These are phyloP conservation scores for bread wheat (Triticum aestivum) DNA, from an alignment of 176 grass and related monocot species.

Conservation along the genomic window DNA sequence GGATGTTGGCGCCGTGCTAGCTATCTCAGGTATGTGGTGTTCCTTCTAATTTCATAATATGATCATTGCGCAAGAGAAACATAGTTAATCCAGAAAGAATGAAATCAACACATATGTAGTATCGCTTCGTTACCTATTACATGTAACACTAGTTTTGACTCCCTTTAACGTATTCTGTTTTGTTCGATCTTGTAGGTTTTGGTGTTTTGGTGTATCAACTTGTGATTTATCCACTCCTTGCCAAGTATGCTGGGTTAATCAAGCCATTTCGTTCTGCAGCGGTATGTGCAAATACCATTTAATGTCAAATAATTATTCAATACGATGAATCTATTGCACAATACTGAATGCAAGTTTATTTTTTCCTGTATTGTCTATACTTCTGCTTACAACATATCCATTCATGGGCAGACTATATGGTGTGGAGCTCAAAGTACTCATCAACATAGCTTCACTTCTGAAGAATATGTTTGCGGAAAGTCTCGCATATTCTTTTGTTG, in stretches of 20 bases:
- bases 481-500: background rate
- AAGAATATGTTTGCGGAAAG: constrained; percentile 61
- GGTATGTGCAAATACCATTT: constrained; percentile 24
- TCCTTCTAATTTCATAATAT: background rate
- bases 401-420: constrained; percentile 51
- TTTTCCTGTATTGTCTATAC: constrained; percentile 52
- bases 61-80: background rate
- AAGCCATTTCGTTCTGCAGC: constrained; percentile 41
- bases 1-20: constrained; percentile 55
- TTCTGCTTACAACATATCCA: constrained; percentile 54
- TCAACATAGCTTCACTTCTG: constrained; percentile 54
- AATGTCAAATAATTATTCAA: background rate
- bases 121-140: background rate
- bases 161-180: background rate
- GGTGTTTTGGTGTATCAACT: constrained; percentile 54
- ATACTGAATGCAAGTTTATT: background rate
- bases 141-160: background rate
- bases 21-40: constrained; percentile 48
- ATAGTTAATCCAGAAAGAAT: background rate
- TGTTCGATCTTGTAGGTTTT: constrained; percentile 34
- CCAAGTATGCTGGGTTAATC: constrained; percentile 38
- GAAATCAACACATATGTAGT: background rate
- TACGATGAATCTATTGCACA: background rate
- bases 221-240: constrained; percentile 51
- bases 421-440: constrained; percentile 43